Conservation (phyloP, 768 basidiomycete species). For the Tremella mesenterica region DNA sequence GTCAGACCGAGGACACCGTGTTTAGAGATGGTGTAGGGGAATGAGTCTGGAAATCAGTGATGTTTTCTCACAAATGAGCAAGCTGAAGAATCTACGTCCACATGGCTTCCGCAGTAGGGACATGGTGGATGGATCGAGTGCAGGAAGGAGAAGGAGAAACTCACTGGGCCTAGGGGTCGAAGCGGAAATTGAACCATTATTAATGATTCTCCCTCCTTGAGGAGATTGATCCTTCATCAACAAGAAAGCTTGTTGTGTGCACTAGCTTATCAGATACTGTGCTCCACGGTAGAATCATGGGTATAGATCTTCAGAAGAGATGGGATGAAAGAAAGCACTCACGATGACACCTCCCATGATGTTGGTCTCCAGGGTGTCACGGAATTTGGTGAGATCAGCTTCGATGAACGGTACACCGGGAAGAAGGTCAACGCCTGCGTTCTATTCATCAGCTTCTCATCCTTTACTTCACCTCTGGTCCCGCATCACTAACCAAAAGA, state of each 20-base stretch:
- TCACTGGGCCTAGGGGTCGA: constrained; percentile 42
- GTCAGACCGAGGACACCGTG: constrained; percentile 72
- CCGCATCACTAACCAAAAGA: background rate
- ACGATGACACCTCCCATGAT: constrained; percentile 60
- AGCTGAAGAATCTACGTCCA: background rate
- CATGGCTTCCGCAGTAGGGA: background rate
- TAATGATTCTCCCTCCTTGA: constrained; percentile 71
- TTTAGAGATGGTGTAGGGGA: constrained; percentile 66
- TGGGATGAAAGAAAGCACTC: constrained; percentile 7
- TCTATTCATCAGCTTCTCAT: no score
- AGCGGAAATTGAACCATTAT: constrained; percentile 56
- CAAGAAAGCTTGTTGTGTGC: constrained; percentile 64
- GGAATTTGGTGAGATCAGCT: constrained; percentile 50
- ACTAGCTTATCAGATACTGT: constrained; percentile 36
- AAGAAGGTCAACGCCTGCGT: constrained; percentile 59
- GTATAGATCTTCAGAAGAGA: background rate
- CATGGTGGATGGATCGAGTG: background rate
- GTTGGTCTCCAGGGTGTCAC: constrained; percentile 59
- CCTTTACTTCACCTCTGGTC: no score
- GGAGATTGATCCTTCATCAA: constrained; percentile 67
- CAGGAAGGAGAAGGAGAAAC: constrained; percentile 5
- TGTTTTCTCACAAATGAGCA: background rate
- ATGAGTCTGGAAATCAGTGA: constrained; percentile 34
- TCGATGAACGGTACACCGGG: constrained; percentile 52
- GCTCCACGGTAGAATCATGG: background rate